Evolutionary conservation across 2,329 filamentous ascomycete genomes (phyloP), one percentile per base, ranked within the genome.

Genomic region (Cyphellophora europaea): DNA sequence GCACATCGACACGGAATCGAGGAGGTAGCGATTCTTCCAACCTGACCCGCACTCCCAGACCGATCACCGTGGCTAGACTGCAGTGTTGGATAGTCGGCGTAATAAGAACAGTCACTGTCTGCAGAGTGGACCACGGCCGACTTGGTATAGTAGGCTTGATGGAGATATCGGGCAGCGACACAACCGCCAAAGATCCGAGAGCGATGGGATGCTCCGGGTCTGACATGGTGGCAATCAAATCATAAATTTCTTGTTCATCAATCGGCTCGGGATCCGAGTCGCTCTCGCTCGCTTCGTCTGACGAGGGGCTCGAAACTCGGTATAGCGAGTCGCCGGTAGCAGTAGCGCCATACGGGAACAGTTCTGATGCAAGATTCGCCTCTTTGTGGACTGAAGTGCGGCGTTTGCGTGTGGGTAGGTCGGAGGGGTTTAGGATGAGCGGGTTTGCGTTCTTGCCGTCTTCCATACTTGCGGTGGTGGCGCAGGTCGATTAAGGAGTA

Each of bases 51-150:
- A 98, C 86, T 11, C 88, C 91, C 11, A 98, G 71, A 1, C 91
- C 91, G 51, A 98, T 94, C 41, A 98, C 87, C 0, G 91, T 98
- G 19, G 91, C 91, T 27, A 98, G 74, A 33, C 85, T 93, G 66
- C 91, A 98, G 61, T 96, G 91, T 11, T 89, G 93, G 53, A 96
- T 91, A 16, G 91, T 98, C 6, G 91, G 91, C 8, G 91, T 98
- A 48, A 98, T 81, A 52, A 93, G 76, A 28, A 98, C 86, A 3
- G 80, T 72, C 21, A 96, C 86, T 25, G 73, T 77, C 68, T 79
- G 62, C 67, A 87, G 65, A 72, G 73, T 54, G 53, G 77, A 71
- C 6, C 62, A 61, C 6, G 62, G 66, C 21, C 66, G 66, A 41
- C 66, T 65, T 21, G 72, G 72, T n/a, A 79, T 71, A 5, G 81